phyloP scores from a whole-genome alignment of 192 early-diverging fungal genomes.

The Phlyctochytrium planicorne region DNA sequence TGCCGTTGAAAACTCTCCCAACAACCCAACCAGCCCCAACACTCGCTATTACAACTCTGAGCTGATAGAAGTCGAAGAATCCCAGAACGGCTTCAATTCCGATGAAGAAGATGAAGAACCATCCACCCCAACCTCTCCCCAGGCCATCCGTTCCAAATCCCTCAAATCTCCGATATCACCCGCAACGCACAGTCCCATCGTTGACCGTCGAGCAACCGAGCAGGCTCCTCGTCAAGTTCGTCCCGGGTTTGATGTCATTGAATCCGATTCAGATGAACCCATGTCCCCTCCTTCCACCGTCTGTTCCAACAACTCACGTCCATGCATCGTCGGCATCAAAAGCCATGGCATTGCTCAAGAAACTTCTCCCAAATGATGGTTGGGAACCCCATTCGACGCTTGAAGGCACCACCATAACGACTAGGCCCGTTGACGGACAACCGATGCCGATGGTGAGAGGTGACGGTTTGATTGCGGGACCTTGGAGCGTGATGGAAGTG shows the following conservation, averaged over 20 bases:
- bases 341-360: background rate
- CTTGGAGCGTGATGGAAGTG: conserved; percentile 27
- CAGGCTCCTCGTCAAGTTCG: background rate
- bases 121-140: background rate
- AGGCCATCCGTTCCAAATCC: background rate
- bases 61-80: background rate
- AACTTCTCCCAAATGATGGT: background rate
- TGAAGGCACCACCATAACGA: conserved; percentile 29
- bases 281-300: background rate
- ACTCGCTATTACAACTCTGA: conserved; percentile 5
- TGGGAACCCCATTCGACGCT: conserved; percentile 9
- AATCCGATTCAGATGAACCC: background rate
- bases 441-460: conserved; percentile 39
- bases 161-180: too few species aligned
- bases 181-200: background rate
- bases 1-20: too few species aligned
- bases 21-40: too few species aligned
- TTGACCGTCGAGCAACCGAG: background rate
- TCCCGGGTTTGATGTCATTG: background rate
- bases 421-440: conserved; percentile 20
- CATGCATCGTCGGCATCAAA: background rate
- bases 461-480: conserved; percentile 28
- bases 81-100: background rate
- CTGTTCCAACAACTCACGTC: background rate
- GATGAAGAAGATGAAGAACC: conserved; percentile 4